Evolutionary conservation across 140 eudicot species (phyloP).

Genomic region (Cichorium intybus): DNA sequence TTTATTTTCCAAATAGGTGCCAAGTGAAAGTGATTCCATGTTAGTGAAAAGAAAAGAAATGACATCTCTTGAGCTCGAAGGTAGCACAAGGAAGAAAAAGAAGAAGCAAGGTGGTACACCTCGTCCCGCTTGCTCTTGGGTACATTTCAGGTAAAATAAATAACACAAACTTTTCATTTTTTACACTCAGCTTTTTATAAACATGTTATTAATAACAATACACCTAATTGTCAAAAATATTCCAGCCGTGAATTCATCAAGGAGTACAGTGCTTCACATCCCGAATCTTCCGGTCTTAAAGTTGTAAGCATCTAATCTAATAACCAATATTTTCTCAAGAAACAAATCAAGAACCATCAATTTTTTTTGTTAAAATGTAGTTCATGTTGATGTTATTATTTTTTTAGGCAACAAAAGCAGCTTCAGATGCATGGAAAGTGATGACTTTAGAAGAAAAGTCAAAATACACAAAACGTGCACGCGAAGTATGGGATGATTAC

Average conservation of each 20-base stretch:
- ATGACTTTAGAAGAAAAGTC: conserved; percentile 78
- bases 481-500: conserved; percentile 85
- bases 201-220: conserved; percentile 1
- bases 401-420: conserved; percentile 75
- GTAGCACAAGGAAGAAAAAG: conserved; percentile 59
- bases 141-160: conserved; percentile 63
- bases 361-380: background rate
- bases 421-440: conserved; percentile 83
- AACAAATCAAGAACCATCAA: conserved; percentile 8
- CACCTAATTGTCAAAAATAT: conserved; percentile 15
- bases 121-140: conserved; percentile 93
- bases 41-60: conserved; percentile 48
- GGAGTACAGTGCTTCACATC: conserved; percentile 81
- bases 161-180: background rate
- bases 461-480: conserved; percentile 74
- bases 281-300: conserved; percentile 82
- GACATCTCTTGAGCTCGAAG: conserved; percentile 45
- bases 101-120: conserved; percentile 70
- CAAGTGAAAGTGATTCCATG: conserved; percentile 49
- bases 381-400: background rate
- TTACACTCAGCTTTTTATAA: background rate
- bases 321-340: background rate
- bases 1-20: conserved; percentile 24
- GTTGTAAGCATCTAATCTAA: conserved; percentile 43
- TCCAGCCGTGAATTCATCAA: conserved; percentile 75